Evolutionary conservation across 176 grass and related monocot species (phyloP).

Genomic region (Aegilops umbellulata): DNA sequence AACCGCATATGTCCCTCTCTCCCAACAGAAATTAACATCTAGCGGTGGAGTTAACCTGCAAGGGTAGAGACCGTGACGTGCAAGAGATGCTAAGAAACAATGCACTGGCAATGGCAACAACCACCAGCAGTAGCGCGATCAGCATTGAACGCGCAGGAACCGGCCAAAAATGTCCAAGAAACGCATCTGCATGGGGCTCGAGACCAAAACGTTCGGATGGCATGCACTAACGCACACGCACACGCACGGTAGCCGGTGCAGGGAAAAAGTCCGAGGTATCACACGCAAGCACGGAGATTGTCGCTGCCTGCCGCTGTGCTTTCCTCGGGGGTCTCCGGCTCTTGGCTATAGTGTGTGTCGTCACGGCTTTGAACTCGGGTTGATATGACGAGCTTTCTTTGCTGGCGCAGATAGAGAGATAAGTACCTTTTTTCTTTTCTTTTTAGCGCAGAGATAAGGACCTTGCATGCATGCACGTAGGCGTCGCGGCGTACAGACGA

Average conservation of each 20-base stretch:
- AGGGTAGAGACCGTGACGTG: conserved; percentile 2
- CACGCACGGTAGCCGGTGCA: not conserved
- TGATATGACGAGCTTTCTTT: not conserved
- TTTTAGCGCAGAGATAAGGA: not conserved
- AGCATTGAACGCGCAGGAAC: conserved; percentile 5
- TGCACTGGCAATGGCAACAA: not conserved
- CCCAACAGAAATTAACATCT: not conserved
- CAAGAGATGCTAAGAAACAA: conserved; percentile 16
- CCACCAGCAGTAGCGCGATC: not conserved
- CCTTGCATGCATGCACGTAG: conserved; percentile 17
- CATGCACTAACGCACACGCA: not conserved
- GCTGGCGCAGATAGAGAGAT: conserved; percentile 1
- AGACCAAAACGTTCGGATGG: conserved; percentile 18
- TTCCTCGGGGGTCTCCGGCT: not conserved
- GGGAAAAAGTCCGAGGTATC: conserved; percentile 25
- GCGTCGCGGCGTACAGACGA: conserved; percentile 4
- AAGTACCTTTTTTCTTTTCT: not conserved
- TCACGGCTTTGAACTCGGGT: conserved; percentile 19
- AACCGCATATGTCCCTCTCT: not conserved
- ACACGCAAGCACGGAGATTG: conserved; percentile 37
- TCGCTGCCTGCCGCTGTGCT: conserved; percentile 1
- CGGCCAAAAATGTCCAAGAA: conserved; percentile 35
- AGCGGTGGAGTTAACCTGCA: not conserved
- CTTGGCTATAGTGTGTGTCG: conserved; percentile 4
- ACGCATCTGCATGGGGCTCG: not conserved